phyloP scores from a whole-genome alignment of 75 land plant species.

The Adiantum capillusveneris region DNA sequence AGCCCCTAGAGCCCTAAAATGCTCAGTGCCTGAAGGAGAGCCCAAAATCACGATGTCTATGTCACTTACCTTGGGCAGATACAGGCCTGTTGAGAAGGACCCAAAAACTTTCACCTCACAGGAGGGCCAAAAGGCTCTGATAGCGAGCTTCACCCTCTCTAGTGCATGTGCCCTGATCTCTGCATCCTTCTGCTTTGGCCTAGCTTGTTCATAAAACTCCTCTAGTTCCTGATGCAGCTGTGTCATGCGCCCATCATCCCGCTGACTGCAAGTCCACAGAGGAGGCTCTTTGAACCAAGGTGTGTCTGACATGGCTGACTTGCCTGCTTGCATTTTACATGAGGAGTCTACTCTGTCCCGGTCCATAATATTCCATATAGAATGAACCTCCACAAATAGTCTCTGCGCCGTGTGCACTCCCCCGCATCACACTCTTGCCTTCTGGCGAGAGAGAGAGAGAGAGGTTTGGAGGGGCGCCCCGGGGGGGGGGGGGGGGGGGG shows the following conservation, averaged over 20 bases:
- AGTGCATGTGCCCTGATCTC: neutral
- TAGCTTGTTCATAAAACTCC: neutral
- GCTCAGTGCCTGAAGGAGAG: no score
- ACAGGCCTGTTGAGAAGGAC: neutral
- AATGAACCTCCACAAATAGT: no score
- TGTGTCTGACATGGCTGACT: neutral
- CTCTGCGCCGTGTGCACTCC: no score
- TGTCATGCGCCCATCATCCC: neutral
- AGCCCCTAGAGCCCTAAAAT: neutral
- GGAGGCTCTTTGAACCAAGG: constrained; percentile 7
- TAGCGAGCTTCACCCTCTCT: neutral
- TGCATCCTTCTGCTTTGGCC: neutral
- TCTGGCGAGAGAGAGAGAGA: no score
- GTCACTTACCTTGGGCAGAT: constrained; percentile 1
- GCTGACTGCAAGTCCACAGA: neutral
- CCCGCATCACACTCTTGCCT: no score
- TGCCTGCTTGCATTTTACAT: no score
- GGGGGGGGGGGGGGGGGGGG: no score
- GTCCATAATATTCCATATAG: no score
- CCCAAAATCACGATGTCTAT: constrained; percentile 1
- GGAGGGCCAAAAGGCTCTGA: neutral
- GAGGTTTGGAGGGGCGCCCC: no score
- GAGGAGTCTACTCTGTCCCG: no score
- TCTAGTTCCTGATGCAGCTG: neutral
- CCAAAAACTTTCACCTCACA: constrained; percentile 1